A percentile compares a stretch with the other conserved stretches of the same genome.
phyloP scores from a whole-genome alignment of 1,284 basidiomycete species.

The Leccinum griseonigrum region DNA sequence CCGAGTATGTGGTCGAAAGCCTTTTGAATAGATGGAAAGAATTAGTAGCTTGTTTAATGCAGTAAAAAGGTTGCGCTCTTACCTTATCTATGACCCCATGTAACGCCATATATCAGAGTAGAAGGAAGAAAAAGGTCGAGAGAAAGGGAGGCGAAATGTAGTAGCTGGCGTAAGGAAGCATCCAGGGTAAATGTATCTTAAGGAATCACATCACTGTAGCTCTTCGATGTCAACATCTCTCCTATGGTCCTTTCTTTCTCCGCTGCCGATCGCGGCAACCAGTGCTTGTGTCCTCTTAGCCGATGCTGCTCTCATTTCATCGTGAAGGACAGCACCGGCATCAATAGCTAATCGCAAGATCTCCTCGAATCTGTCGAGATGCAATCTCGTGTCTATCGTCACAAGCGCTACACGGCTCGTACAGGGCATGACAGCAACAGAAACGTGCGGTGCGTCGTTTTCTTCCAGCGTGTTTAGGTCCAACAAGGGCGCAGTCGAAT shows the following conservation, averaged over 20 bases:
- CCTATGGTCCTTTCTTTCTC: conserved; percentile 24
- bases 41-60: neutral
- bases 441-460: conserved; percentile 83
- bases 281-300: conserved; percentile 62
- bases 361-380: conserved; percentile 90
- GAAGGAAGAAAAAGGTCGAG: conserved; percentile 76
- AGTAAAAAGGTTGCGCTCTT: neutral
- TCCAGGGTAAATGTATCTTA: conserved; percentile 19
- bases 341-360: conserved; percentile 80
- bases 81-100: neutral
- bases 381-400: conserved; percentile 92
- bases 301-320: conserved; percentile 81
- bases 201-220: conserved; percentile 17
- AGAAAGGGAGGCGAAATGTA: conserved; percentile 90
- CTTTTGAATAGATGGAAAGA: conserved; percentile 1
- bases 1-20: neutral
- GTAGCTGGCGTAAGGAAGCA: conserved; percentile 72
- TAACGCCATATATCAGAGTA: neutral
- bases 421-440: conserved; percentile 85
- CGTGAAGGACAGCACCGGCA: conserved; percentile 75
- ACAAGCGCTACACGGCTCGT: conserved; percentile 83
- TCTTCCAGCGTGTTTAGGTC: conserved; percentile 91
- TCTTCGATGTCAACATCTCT: conserved; percentile 32
- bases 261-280: conserved; percentile 46
- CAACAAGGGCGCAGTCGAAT: conserved; percentile 79